A percentile compares a stretch with the other conserved stretches of the same genome.
Evolutionary conservation across 768 basidiomycete genomes (phyloP).

Genomic region (Auricularia heimuer): DNA sequence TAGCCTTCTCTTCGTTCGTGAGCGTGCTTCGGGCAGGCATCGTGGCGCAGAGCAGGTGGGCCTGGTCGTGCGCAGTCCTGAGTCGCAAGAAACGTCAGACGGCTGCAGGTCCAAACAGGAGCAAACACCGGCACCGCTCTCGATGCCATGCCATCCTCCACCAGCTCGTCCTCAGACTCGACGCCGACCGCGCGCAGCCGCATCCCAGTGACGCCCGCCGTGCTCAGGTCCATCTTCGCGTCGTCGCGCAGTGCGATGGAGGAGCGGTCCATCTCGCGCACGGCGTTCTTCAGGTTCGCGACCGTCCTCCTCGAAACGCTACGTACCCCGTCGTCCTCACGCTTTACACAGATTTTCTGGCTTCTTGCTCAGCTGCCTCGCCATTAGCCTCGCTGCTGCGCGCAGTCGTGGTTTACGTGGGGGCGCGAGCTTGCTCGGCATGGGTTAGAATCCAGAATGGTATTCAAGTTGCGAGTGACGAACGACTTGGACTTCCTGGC

Average conservation of each 20-base stretch:
- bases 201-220: slow-evolving; percentile 76
- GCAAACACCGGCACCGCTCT: no score
- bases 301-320: neutral
- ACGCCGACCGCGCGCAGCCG: slow-evolving; percentile 5
- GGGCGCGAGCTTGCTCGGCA: neutral
- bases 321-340: neutral
- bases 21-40: slow-evolving; percentile 74
- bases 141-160: neutral
- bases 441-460: neutral
- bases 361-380: slow-evolving; percentile 72
- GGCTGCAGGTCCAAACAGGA: no score
- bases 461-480: neutral
- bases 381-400: slow-evolving; percentile 66
- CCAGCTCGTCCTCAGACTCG: neutral
- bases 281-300: slow-evolving; percentile 74
- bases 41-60: neutral
- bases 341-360: slow-evolving; percentile 54
- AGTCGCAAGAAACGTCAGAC: no score
- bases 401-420: slow-evolving; percentile 40
- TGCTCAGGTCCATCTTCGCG: slow-evolving; percentile 74
- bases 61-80: no score
- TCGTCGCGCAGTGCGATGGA: slow-evolving; percentile 75
- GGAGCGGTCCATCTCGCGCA: slow-evolving; percentile 72
- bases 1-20: slow-evolving; percentile 63
- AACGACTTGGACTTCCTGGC: neutral